Evolutionary conservation across 23 red algal species (phyloP), one percentile per base, ranked within the genome.

Genomic region (Gracilaria gracilis): DNA sequence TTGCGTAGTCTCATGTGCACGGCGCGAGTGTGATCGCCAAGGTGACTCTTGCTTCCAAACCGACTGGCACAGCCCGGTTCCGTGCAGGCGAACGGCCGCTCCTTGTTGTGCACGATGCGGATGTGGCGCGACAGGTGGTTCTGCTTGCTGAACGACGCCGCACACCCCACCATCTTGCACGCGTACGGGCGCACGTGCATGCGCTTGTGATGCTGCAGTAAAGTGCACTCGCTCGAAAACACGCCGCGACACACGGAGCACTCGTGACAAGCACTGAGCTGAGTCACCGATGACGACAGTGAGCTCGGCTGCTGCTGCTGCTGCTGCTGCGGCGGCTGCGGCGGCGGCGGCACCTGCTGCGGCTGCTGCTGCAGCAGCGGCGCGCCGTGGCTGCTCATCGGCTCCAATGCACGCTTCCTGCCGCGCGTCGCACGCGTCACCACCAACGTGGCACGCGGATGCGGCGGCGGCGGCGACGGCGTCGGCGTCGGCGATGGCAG

Each of bases 41-140:
- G 23, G 51, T 92, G 88, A 9, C 53, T 82, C 67, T 92, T 92
- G 48, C 80, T 81, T 5, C 61, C 74, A 92, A 92, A 92, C 15
- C 74, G 54, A 1, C 28, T 83, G n/a, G 39, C 49, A 25, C 88
- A 92, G 36, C 88, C 88, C 9, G 58, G 61, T 62, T 81, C 74
- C 14, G 54, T 75, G 64, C 88, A 92, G n/a, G 75, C 77, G 71
- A 92, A 92, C n/a, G 88, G 88, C 15, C 88, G 58, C 48, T 83
- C 77, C 77, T 81, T 81, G 61, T 92, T 83, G 75, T 92, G 88
- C 31, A 92, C 88, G 79, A 83, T 82, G 35, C 88, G 88, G 77
- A 81, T 83, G 64, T 92, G 88, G 20, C 88, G 88, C 34, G 73
- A 51, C 31, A 92, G 75, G 62, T 92, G 77, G 48, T 73, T 83